These are phyloP conservation scores for Linnemannia elongata DNA, from an alignment of 192 early-diverging fungal genomes.

Conservation along the genomic window DNA sequence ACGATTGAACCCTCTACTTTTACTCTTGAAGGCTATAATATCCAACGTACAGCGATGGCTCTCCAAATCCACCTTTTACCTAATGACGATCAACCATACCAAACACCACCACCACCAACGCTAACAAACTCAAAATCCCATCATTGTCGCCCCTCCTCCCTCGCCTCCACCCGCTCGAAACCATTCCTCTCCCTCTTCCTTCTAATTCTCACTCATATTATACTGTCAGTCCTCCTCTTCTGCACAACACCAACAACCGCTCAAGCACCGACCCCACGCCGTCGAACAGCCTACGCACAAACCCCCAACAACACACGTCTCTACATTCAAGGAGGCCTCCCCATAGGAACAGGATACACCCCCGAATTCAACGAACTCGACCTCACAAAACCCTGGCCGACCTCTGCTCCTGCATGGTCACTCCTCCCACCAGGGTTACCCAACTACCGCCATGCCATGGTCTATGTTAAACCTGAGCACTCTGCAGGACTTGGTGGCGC, in stretches of 20 bases:
- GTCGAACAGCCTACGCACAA: neutral
- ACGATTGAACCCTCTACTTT: too few species aligned
- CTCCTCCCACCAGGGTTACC: neutral
- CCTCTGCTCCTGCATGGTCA: conserved; percentile 7
- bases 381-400: conserved; percentile 19
- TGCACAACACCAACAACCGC: neutral
- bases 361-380: conserved; percentile 21
- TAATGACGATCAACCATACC: neutral
- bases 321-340: conserved; percentile 44
- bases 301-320: neutral
- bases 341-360: neutral
- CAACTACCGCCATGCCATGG: conserved; percentile 26
- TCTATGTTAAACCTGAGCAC: conserved; percentile 4
- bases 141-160: too few species aligned
- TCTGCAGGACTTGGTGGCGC: neutral
- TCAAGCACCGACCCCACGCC: neutral
- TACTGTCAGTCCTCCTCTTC: neutral
- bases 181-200: neutral
- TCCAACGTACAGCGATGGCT: neutral
- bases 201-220: neutral
- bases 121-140: neutral
- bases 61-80: too few species aligned
- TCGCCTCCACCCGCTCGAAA: neutral
- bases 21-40: too few species aligned
- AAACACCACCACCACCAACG: neutral